Evolutionary conservation across 169 alveolate species (phyloP).

Genomic region (Plasmodium yoelii): DNA sequence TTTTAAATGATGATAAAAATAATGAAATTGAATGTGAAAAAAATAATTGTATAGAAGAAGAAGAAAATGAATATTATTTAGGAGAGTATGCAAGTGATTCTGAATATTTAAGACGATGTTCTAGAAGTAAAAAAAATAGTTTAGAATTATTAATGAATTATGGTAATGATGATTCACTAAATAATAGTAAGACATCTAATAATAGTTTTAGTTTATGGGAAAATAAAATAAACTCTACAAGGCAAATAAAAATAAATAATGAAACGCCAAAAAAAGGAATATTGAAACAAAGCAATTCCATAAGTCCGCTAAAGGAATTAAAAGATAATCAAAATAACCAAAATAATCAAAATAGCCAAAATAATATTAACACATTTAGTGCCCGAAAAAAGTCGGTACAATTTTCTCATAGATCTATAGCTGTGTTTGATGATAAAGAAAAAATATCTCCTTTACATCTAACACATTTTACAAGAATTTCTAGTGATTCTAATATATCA

Average conservation of each 20-base stretch:
- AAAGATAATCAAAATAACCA: too few species aligned
- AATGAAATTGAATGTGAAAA: neutral
- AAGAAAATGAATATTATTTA: neutral
- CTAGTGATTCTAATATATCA: slow-evolving; percentile 65
- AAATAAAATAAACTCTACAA: slow-evolving; percentile 29
- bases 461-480: slow-evolving; percentile 68
- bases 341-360: neutral
- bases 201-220: slow-evolving; percentile 32
- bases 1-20: neutral
- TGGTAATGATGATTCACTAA: slow-evolving; percentile 65
- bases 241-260: slow-evolving; percentile 32
- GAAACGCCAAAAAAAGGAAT: slow-evolving; percentile 73
- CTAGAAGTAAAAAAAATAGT: slow-evolving; percentile 14
- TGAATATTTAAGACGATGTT: slow-evolving; percentile 26
- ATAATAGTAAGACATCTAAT: slow-evolving; percentile 38
- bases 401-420: slow-evolving; percentile 68
- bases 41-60: neutral
- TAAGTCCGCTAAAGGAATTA: slow-evolving; percentile 46
- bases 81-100: slow-evolving; percentile 61
- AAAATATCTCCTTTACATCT: slow-evolving; percentile 54
- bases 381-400: slow-evolving; percentile 66
- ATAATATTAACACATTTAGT: neutral
- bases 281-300: slow-evolving; percentile 38
- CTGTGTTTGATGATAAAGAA: slow-evolving; percentile 64
- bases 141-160: slow-evolving; percentile 5